Base-by-base conservation (phyloP, 2,329 filamentous ascomycete species). In the Rhinocladiella mackenziei region DNA sequence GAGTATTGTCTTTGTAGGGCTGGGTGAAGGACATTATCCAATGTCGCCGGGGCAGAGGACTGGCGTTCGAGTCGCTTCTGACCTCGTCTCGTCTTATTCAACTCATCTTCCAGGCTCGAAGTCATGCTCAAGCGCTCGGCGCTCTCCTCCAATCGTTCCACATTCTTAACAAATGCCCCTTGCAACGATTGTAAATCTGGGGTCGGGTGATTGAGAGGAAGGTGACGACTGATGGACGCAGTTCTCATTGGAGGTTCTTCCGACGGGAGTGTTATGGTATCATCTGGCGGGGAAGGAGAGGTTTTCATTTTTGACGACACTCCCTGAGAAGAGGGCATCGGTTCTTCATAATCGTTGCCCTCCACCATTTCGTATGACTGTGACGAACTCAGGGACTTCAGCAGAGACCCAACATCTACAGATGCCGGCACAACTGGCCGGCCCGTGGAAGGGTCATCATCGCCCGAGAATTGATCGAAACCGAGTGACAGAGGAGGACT, bases 111-210 rank as follows among this genome's bases (percentile, higher is more conserved):
- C 34, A 73, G 66, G 55, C 72, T 69, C 26, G 69, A 69, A 42
- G 63, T 67, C 54, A 65, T 62, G 56, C 70, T 74, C 45, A 74
- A 58, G 23, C 66, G 66, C 57, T 73, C 71, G 11, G 71, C 71
- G 50, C 65, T 71, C 50, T 65, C 62, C 53, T 74, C 71, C 52
- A 74, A 54, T 31, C 71, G 62, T 54, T 71, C 70, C 43, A 74
- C 67, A 64, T 74, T 73, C 48, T 67, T 67, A 20, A 66, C 56
- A 47, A 74, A 73, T 18, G 71, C 71, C 30, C 71, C 71, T 61
- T 74, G 71, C 44, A 72, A 51, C 23, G 71, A 68, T 49, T 74
- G 71, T 11, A 74, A 61, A 53, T 71, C 71, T 3, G 71, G 71
- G 10, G 62, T 72, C 11, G 71, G 71, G 57, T 73, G 70, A 43